Percentiles rank a stretch among this genome's conserved stretches.
These are phyloP conservation scores for Ricinus communis DNA, from an alignment of 345 rosid genomes.

Conservation along the genomic window DNA sequence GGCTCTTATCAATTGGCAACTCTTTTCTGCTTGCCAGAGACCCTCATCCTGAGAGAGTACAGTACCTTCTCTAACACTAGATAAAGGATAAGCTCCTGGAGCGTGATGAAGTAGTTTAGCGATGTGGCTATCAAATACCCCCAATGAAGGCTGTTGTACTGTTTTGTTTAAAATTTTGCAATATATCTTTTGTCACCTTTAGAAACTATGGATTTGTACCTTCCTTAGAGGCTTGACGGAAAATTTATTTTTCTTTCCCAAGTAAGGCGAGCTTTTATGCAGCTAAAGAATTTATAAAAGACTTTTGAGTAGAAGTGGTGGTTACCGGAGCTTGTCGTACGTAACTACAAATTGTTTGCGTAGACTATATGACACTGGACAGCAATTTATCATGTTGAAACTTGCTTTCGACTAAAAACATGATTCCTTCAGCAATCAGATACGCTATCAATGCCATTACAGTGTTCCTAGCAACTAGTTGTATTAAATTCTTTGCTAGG, in stretches of 20 bases:
- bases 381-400: neutral
- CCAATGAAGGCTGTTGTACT: neutral
- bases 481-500: too few relatives aligned
- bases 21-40: slow-evolving; percentile 81
- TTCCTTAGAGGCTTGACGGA: too few relatives aligned
- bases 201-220: slow-evolving; percentile 1
- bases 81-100: slow-evolving; percentile 3
- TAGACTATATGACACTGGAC: too few relatives aligned
- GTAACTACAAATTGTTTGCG: too few relatives aligned
- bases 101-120: neutral
- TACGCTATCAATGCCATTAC: too few relatives aligned
- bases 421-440: too few relatives aligned
- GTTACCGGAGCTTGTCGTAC: neutral
- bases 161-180: neutral
- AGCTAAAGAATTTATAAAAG: neutral
- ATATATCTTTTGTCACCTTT: neutral
- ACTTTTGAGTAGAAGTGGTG: neutral
- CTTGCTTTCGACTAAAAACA: too few relatives aligned
- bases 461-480: too few relatives aligned
- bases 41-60: slow-evolving; percentile 54
- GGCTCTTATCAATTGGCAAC: slow-evolving; percentile 94
- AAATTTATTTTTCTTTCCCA: neutral
- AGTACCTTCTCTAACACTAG: neutral
- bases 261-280: neutral
- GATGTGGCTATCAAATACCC: neutral